Conservation (phyloP, 441 rosid genomes). For the Erodium moschatum region DNA sequence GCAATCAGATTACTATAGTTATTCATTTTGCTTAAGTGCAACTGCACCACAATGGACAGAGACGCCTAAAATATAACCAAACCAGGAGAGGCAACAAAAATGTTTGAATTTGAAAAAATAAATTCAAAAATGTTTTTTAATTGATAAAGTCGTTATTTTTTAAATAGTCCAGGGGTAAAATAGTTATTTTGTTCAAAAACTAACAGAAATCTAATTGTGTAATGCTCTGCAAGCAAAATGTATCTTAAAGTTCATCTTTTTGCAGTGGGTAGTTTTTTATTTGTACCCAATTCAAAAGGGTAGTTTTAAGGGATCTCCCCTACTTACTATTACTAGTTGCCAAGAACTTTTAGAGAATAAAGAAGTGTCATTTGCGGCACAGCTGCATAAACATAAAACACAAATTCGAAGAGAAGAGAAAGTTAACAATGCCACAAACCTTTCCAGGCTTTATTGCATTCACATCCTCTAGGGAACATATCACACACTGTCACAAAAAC, state of each 20-base stretch:
- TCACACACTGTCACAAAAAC: slow-evolving; percentile 57
- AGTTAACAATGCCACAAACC: no score
- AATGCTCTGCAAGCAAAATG: no score
- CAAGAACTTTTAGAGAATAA: not conserved
- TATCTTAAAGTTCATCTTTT: no score
- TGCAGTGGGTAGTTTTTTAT: no score
- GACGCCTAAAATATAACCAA: not conserved
- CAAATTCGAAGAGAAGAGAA: not conserved
- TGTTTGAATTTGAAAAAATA: not conserved
- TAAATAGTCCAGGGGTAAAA: no score
- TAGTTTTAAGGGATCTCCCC: no score
- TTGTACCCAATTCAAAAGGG: no score
- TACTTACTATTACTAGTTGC: not conserved
- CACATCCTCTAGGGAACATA: slow-evolving; percentile 91
- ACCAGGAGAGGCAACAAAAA: not conserved
- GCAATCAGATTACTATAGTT: not conserved
- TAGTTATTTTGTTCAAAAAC: no score
- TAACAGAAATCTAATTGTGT: no score
- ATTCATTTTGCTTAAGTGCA: not conserved
- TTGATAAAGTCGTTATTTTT: no score
- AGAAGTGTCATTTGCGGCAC: not conserved
- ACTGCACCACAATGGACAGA: not conserved
- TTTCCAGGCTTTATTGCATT: slow-evolving; percentile 67
- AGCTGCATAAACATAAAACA: not conserved
- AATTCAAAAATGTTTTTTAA: no score